phyloP scores from a whole-genome alignment of 148 eudicot genomes.

The Linanthus parryae region DNA sequence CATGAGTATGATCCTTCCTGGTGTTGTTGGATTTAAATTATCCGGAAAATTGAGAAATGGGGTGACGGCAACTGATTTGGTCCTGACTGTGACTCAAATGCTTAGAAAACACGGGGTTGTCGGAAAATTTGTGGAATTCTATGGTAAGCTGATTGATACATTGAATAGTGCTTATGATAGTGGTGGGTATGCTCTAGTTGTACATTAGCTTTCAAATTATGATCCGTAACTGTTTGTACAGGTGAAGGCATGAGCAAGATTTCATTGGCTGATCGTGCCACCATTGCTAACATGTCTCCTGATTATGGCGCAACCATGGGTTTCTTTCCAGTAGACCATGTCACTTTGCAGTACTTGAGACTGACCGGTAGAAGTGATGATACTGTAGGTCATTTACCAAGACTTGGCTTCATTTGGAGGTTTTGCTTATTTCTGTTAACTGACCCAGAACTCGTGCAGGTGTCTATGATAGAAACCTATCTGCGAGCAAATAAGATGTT shows the following conservation, averaged over 20 bases:
- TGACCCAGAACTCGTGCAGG: not conserved
- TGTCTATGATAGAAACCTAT: slow-evolving; percentile 1
- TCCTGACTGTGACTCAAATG: slow-evolving; percentile 4
- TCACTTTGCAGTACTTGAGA: slow-evolving; percentile 2
- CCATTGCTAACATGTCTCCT: slow-evolving; percentile 5
- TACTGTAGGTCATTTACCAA: not conserved
- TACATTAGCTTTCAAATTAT: too few species aligned
- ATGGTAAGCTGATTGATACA: not conserved
- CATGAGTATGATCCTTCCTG: slow-evolving; percentile 4
- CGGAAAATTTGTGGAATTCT: slow-evolving; percentile 4
- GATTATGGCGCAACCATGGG: slow-evolving; percentile 7
- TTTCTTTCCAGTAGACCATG: slow-evolving; percentile 6
- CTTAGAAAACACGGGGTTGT: slow-evolving; percentile 6
- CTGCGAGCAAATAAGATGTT: too few species aligned
- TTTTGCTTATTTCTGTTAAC: not conserved
- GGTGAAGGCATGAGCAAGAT: slow-evolving; percentile 6
- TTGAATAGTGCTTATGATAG: too few species aligned
- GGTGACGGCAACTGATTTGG: slow-evolving; percentile 3
- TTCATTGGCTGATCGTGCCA: slow-evolving; percentile 2
- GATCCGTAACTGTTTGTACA: too few species aligned
- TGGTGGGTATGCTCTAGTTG: too few species aligned
- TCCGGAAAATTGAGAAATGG: not conserved
- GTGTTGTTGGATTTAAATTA: not conserved
- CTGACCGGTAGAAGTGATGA: slow-evolving; percentile 8
- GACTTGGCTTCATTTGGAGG: not conserved